Base-by-base conservation (phyloP, 805 yeast genomes). In the Saturnispora quitensis region DNA sequence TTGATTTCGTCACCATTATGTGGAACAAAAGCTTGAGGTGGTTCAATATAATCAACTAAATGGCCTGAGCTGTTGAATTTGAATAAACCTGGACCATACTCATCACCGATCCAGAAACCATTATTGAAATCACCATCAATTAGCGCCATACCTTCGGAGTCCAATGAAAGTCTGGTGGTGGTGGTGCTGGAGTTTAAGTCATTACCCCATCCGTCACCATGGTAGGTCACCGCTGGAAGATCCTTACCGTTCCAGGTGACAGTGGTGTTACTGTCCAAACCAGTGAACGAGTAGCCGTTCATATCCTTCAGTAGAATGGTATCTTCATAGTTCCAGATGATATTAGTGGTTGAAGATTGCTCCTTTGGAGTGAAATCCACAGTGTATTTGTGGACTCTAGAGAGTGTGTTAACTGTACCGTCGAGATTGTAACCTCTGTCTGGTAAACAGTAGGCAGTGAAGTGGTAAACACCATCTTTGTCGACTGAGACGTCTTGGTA, bases 71-170 rank as follows among this genome's bases (percentile, higher is more conserved):
- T 50, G 52, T 56, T 56, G 43, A 65, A 66, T 45, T 59, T 60
- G 56, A 58, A 61, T 27, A 63, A 45, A 27, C 60, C 60, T n/a
- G 69, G 69, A 5, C 69, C 69, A 48, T 66, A 66, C 50, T 65
- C 69, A 53, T 66, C 69, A 43, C 64, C 52, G 45, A 66, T 59
- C 68, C 68, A 64, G 53, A 66, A 66, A 2, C 69, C 69, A 42
- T 65, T 63, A 31, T 50, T 40, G 40, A 65, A 59, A 43, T 62
- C 63, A 45, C 68, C 68, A 27, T 56, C 55, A 48, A 66, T 53
- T 8, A 66, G 54, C 33, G 60, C 55, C 27, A 66, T 38, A 18
- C 64, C 58, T 53, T 66, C 68, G 6, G 68, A 56, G 50, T 66
- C 69, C 31, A 66, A 50, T 35, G 67, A 63, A 6, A 65, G 60